These are phyloP conservation scores for Yarrowia sp. DNA, from an alignment of 805 yeast genomes.

Conservation along the genomic window DNA sequence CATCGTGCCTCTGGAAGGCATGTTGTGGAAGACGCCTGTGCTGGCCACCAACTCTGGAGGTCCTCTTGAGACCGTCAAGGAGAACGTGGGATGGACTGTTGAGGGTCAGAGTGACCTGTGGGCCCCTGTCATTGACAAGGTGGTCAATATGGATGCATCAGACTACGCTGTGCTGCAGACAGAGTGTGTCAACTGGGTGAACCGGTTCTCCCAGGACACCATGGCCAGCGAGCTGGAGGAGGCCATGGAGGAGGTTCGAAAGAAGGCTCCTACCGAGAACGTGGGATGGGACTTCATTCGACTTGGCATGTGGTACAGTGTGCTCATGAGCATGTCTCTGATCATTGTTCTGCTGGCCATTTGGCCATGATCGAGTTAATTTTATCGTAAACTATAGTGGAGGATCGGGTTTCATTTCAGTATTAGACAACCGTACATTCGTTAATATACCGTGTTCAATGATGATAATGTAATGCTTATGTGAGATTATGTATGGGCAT, in stretches of 20 bases:
- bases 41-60: conserved; percentile 89
- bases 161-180: conserved; percentile 35
- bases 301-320: not conserved
- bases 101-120: conserved; percentile 35
- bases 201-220: conserved; percentile 35
- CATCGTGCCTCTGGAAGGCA: conserved; percentile 94
- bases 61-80: conserved; percentile 73
- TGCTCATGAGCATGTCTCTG: not conserved
- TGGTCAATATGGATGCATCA: conserved; percentile 29
- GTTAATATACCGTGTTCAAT: too few relatives aligned
- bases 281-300: not conserved
- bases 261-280: conserved; percentile 1
- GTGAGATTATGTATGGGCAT: too few relatives aligned
- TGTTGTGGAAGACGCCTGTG: conserved; percentile 79
- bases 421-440: too few relatives aligned
- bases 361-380: not conserved
- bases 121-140: conserved; percentile 38
- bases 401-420: too few relatives aligned
- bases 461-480: too few relatives aligned
- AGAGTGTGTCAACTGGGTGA: conserved; percentile 33
- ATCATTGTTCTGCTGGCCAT: not conserved
- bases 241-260: conserved; percentile 1
- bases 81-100: conserved; percentile 42
- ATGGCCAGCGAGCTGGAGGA: conserved; percentile 37
- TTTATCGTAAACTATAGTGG: too few relatives aligned